Percentiles rank a stretch among this genome's conserved stretches.
phyloP scores from a whole-genome alignment of 306 rosid genomes.

The Urtica urens region DNA sequence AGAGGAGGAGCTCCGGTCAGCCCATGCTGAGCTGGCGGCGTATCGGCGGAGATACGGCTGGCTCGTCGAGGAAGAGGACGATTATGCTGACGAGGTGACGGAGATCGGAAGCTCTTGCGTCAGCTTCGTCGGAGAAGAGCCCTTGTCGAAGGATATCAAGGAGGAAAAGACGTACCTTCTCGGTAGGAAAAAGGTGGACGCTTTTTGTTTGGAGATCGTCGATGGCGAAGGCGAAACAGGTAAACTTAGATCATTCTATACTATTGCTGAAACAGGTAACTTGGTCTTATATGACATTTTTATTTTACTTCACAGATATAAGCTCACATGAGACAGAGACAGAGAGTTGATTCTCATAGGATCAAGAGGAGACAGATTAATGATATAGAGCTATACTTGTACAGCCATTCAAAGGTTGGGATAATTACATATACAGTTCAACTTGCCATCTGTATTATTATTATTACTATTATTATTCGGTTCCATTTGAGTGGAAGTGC shows the following conservation, averaged over 20 bases:
- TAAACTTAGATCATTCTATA: not conserved
- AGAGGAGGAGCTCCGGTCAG: slow-evolving; percentile 54
- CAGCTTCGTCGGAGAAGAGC: slow-evolving; percentile 14
- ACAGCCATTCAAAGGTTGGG: no score
- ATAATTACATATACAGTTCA: no score
- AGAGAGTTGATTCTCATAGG: no score
- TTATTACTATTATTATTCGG: no score
- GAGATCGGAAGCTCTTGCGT: slow-evolving; percentile 20
- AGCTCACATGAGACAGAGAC: no score
- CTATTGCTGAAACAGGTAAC: no score
- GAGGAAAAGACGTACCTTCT: slow-evolving; percentile 41
- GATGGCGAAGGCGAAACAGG: not conserved
- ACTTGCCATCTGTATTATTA: no score
- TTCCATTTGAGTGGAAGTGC: no score
- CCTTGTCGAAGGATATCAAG: slow-evolving; percentile 24
- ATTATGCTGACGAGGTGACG: slow-evolving; percentile 12
- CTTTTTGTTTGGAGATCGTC: not conserved
- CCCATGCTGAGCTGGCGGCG: slow-evolving; percentile 55
- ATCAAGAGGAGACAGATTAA: no score
- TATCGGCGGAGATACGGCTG: slow-evolving; percentile 49
- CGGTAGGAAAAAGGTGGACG: slow-evolving; percentile 46
- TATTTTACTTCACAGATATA: no score
- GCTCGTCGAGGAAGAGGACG: slow-evolving; percentile 26
- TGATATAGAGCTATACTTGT: no score
- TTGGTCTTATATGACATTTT: no score